These are phyloP conservation scores for Colletotrichum sp. DNA, from an alignment of 2,329 filamentous ascomycete genomes.

Conservation along the genomic window DNA sequence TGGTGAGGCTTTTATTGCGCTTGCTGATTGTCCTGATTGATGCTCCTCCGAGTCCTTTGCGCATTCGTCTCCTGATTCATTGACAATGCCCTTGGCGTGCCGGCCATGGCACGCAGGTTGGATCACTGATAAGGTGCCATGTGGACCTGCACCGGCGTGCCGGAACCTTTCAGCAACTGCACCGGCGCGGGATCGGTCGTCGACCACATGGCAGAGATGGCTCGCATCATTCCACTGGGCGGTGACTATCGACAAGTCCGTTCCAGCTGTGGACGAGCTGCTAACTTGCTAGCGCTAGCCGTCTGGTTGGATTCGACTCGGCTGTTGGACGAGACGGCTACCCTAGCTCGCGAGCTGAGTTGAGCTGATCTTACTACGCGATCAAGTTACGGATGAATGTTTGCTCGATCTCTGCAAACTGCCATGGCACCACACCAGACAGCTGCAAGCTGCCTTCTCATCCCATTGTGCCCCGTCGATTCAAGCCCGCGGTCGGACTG, in stretches of 20 bases:
- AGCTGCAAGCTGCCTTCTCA: slow-evolving; percentile 18
- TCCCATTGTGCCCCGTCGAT: not conserved
- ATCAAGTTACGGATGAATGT: not conserved
- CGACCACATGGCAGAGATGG: slow-evolving; percentile 10
- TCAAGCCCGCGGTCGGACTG: not conserved
- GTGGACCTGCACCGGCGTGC: not conserved
- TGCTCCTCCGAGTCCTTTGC: too few relatives aligned
- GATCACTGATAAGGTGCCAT: not conserved
- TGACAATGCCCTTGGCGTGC: not conserved
- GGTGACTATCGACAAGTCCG: slow-evolving; percentile 9
- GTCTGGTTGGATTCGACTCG: not conserved
- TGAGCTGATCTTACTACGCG: not conserved
- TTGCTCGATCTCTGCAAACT: slow-evolving; percentile 9
- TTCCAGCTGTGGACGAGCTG: not conserved
- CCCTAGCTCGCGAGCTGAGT: not conserved
- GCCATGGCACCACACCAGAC: not conserved
- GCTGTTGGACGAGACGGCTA: not conserved
- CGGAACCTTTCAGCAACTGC: not conserved
- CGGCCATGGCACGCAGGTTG: not conserved
- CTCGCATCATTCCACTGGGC: not conserved
- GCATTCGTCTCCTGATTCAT: not conserved
- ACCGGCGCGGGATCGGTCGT: not conserved
- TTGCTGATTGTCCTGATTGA: not conserved
- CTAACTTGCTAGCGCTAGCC: not conserved
- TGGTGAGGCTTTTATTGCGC: not conserved